A percentile compares a stretch with the other conserved stretches of the same genome.
These are phyloP conservation scores for Datisca glomerata DNA, from an alignment of 306 rosid genomes.

Conservation along the genomic window DNA sequence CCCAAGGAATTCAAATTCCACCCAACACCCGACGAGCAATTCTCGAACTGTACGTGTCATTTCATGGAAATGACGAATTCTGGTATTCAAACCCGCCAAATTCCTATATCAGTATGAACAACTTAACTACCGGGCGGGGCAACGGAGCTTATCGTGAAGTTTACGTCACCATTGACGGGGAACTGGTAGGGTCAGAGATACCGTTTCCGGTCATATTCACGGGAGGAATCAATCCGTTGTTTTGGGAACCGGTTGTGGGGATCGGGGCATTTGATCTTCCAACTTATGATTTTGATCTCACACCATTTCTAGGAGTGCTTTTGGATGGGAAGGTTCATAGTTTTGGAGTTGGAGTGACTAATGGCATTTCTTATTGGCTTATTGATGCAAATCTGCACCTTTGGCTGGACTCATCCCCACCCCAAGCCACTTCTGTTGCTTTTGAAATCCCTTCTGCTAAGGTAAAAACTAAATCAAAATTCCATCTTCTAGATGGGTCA, in stretches of 20 bases:
- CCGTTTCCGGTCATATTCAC: conserved; percentile 83
- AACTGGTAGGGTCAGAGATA: conserved; percentile 45
- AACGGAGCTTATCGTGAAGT: conserved; percentile 72
- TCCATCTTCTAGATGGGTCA: conserved; percentile 48
- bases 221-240: conserved; percentile 70
- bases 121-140: conserved; percentile 43
- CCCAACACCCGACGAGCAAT: conserved; percentile 39
- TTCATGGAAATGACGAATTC: conserved; percentile 78
- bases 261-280: conserved; percentile 78
- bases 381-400: conserved; percentile 74
- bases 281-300: conserved; percentile 47
- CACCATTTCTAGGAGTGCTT: conserved; percentile 60
- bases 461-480: conserved; percentile 25
- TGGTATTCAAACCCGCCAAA: conserved; percentile 81
- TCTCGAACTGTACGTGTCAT: conserved; percentile 57
- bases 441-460: conserved; percentile 19
- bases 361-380: conserved; percentile 66
- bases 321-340: conserved; percentile 39
- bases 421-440: conserved; percentile 14
- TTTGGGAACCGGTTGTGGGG: conserved; percentile 73
- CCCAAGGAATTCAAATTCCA: conserved; percentile 37
- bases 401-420: conserved; percentile 50
- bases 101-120: conserved; percentile 42
- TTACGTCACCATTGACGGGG: conserved; percentile 48
- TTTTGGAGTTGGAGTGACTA: conserved; percentile 51